Evolutionary conservation across 1,284 basidiomycete species (phyloP).

Genomic region (Volvariella surrecta): DNA sequence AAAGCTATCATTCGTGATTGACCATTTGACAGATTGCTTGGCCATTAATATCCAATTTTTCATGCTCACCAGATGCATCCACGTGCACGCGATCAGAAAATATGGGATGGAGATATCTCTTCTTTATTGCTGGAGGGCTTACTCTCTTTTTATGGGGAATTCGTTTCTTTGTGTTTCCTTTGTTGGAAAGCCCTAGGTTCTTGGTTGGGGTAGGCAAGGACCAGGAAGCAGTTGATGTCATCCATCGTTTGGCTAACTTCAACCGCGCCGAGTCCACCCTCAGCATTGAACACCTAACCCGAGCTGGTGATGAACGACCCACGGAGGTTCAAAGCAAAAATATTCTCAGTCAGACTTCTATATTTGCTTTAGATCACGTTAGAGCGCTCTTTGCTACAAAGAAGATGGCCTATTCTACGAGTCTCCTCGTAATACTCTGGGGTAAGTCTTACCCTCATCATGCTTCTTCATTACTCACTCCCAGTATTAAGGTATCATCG

Average conservation of each 20-base stretch:
- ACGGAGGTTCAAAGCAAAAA: constrained; percentile 19
- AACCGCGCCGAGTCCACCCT: constrained; percentile 45
- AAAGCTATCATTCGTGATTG: neutral
- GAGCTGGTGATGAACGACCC: constrained; percentile 18
- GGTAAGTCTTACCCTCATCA: constrained; percentile 21
- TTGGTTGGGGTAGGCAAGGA: constrained; percentile 68
- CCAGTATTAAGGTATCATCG: constrained; percentile 43
- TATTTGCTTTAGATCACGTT: constrained; percentile 39
- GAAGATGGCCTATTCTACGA: constrained; percentile 53
- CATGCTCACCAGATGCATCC: constrained; percentile 33
- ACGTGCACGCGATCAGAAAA: constrained; percentile 37
- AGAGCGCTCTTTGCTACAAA: constrained; percentile 51
- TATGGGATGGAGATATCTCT: constrained; percentile 68
- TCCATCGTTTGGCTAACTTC: constrained; percentile 61
- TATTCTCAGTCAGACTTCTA: constrained; percentile 29
- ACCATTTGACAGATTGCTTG: constrained; percentile 40
- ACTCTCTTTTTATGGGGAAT: constrained; percentile 56
- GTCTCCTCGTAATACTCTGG: constrained; percentile 49
- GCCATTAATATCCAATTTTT: constrained; percentile 57
- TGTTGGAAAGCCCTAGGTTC: constrained; percentile 70
- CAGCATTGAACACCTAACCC: constrained; percentile 38
- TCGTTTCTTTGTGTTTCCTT: constrained; percentile 68
- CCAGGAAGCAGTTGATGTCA: constrained; percentile 59
- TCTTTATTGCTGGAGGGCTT: constrained; percentile 53
- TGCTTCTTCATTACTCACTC: neutral